Percentiles rank a stretch among this genome's conserved stretches.
Evolutionary conservation across 371 early-diverging fungal species (phyloP).

Genomic region (Sporodiniella umbellata): DNA sequence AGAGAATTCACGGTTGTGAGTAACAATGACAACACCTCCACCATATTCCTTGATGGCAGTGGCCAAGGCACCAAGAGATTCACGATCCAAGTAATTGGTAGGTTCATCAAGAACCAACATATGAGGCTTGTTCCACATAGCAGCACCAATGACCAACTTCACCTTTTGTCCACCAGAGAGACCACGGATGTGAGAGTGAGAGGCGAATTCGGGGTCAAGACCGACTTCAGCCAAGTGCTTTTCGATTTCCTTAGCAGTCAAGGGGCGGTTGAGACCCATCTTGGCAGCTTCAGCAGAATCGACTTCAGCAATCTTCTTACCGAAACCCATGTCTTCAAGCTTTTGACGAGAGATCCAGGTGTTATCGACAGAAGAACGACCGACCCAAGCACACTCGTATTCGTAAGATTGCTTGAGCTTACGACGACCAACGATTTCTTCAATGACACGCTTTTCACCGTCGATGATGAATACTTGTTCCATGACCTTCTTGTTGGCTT

Average conservation of each 20-base stretch:
- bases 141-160: slow-evolving; percentile 82
- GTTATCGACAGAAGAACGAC: slow-evolving; percentile 57
- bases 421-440: slow-evolving; percentile 60
- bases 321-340: slow-evolving; percentile 66
- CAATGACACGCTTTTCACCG: slow-evolving; percentile 62
- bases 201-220: slow-evolving; percentile 68
- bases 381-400: slow-evolving; percentile 64
- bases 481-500: slow-evolving; percentile 64
- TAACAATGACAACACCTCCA: slow-evolving; percentile 75
- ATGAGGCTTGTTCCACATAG: slow-evolving; percentile 84
- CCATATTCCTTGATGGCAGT: slow-evolving; percentile 65
- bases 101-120: slow-evolving; percentile 89
- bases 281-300: slow-evolving; percentile 68
- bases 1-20: slow-evolving; percentile 73
- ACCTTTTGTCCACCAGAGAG: slow-evolving; percentile 93
- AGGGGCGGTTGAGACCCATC: slow-evolving; percentile 59
- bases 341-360: slow-evolving; percentile 72
- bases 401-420: slow-evolving; percentile 69
- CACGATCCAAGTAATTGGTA: slow-evolving; percentile 80
- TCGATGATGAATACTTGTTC: slow-evolving; percentile 58
- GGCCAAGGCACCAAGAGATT: slow-evolving; percentile 70
- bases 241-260: slow-evolving; percentile 64
- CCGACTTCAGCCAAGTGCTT: slow-evolving; percentile 70
- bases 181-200: slow-evolving; percentile 82
- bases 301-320: slow-evolving; percentile 60